Evolutionary conservation across 2,329 filamentous ascomycete genomes (phyloP), one percentile per base, ranked within the genome.

Genomic region (Stagonosporopsis vannaccii): DNA sequence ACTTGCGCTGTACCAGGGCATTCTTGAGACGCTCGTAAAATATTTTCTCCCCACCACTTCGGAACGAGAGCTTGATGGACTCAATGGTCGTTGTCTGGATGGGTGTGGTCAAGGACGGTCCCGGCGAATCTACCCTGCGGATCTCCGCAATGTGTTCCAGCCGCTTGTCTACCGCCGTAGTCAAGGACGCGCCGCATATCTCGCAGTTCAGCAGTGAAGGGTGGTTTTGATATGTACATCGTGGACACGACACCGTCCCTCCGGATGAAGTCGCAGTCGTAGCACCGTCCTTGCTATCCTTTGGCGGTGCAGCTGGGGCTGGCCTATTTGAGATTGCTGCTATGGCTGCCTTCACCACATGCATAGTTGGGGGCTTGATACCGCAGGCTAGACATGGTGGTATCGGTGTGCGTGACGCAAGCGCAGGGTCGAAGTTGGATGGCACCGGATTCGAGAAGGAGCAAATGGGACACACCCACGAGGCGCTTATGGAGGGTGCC

Each of bases 391-490:
- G 81, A 72, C 95, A 99, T 64, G 94, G 91, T 3, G 93, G 90
- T 20, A 97, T 79, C 8, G 88, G 89, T 5, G 90, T 96, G 60
- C 92, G 87, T 19, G 88, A 85, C 59, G 92, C 92, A 2, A 89
- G 88, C 1, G 88, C 84, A 0, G 92, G 90, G 68, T 98, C 94
- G 73, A 98, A 98, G 74, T 97, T 97, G 33, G 91, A 90, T 0
- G 95, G 93, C 1, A 97, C 87, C 0, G 91, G 89, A 69, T 98
- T 98, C 9, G 93, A 94, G 72, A 96, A 96, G 65, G 90, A 94
- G 81, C 94, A 98, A 69, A 98, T 98, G 1, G 91, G 90, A 78
- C 94, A 98, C 19, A 98, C 88, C 94, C 94, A 98, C 4, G 92
- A 97, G 6, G 91, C 91, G 57, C 82, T 85, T 69, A 82, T 84